phyloP scores from a whole-genome alignment of 192 early-diverging fungal species.

The Coemansia sp. region DNA sequence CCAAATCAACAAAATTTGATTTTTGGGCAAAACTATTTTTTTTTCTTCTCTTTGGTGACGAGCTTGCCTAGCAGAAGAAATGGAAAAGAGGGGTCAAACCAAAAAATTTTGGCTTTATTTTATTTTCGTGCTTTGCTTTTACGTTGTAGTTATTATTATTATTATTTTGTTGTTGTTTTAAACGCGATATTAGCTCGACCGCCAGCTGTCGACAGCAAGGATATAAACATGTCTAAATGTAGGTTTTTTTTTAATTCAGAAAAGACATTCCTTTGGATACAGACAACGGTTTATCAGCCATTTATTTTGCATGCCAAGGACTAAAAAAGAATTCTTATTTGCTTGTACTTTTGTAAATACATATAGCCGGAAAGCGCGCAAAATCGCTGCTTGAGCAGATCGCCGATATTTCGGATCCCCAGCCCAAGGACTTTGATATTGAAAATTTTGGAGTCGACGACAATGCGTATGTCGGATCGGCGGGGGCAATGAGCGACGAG shows the following conservation, averaged over 20 bases:
- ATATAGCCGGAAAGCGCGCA: constrained; percentile 30
- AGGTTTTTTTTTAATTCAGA: too few species aligned
- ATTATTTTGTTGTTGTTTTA: too few species aligned
- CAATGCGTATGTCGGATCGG: constrained; percentile 45
- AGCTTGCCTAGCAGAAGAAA: neutral
- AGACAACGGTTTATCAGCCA: too few species aligned
- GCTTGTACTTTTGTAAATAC: too few species aligned
- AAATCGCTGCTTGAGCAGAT: constrained; percentile 52
- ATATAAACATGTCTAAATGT: too few species aligned
- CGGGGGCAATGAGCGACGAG: constrained; percentile 53
- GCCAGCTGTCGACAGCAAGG: too few species aligned
- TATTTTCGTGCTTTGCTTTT: neutral
- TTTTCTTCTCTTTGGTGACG: too few species aligned
- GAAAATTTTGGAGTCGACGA: constrained; percentile 59
- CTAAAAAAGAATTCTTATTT: neutral
- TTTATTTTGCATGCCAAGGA: too few species aligned
- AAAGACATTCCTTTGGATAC: too few species aligned
- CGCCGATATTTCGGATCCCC: constrained; percentile 49
- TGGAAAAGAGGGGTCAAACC: neutral
- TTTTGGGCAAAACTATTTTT: too few species aligned
- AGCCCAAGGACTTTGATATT: constrained; percentile 65
- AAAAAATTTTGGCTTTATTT: neutral
- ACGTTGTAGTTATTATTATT: too few species aligned
- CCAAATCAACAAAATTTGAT: neutral
- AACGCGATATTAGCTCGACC: too few species aligned